Conservation (phyloP, 2,329 filamentous ascomycete species). For the Myriosclerotinia scirpicola region DNA sequence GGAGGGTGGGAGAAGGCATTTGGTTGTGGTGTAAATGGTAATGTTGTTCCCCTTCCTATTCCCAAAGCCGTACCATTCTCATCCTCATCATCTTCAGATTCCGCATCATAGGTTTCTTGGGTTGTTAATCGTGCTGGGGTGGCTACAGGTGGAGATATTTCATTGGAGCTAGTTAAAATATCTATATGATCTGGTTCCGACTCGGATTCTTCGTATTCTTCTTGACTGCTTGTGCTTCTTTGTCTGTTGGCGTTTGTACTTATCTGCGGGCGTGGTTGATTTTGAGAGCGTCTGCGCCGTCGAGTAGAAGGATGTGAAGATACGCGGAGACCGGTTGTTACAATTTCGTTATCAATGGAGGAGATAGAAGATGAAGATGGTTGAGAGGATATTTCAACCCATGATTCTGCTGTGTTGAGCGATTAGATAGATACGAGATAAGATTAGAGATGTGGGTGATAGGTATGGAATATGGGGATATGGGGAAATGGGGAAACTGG, state of each 20-base stretch:
- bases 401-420: conserved; percentile 66
- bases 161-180: conserved; percentile 58
- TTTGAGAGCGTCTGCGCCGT: conserved; percentile 51
- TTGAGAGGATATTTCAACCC: conserved; percentile 91
- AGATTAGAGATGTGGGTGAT: conserved; percentile 29
- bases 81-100: conserved; percentile 50
- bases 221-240: conserved; percentile 71
- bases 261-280: conserved; percentile 16
- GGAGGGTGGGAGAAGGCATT: conserved; percentile 90
- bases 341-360: conserved; percentile 81
- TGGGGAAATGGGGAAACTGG: neutral
- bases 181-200: conserved; percentile 71
- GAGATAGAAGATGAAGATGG: conserved; percentile 92
- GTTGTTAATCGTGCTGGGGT: conserved; percentile 30
- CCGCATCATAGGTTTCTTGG: conserved; percentile 28
- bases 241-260: conserved; percentile 45
- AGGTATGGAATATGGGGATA: neutral
- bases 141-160: conserved; percentile 45
- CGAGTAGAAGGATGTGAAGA: conserved; percentile 62
- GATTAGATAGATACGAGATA: conserved; percentile 18
- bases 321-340: conserved; percentile 82
- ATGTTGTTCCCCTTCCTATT: conserved; percentile 30
- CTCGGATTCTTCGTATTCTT: conserved; percentile 92
- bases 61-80: conserved; percentile 76
- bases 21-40: conserved; percentile 79